Evolutionary conservation across 225 moss, liverwort and hornwort species (phyloP), one percentile per base, ranked within the genome.

Genomic region (Sphagnum contortum): DNA sequence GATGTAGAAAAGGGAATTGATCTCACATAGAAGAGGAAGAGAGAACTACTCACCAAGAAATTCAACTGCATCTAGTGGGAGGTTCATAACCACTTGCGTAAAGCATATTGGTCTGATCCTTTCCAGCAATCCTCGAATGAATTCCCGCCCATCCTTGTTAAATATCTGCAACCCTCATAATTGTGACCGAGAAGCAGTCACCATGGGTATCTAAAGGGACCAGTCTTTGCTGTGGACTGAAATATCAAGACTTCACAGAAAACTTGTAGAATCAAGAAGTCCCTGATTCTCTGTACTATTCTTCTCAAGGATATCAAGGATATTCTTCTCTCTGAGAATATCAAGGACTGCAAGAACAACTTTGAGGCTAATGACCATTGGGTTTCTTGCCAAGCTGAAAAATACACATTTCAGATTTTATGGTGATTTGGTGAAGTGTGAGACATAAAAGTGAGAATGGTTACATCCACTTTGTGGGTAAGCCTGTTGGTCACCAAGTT

Each of bases 41-140:
- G 29, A 29, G 29, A 29, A 29, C 29, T 29, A 29, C 29, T 29
- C 70, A 91, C 92, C 92, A 58, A 96, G 76, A 50, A 90, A 85
- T 48, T 96, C 88, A 10, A 78, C 84, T 75, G 81, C 74, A 55
- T 82, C 81, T 12, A 78, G 60, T 50, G 95, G 95, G 70, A 92
- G 79, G 67, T 88, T 92, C 92, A 96, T 92, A 68, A 92, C 75
- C 68, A 92, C 74, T 77, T 92, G 92, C 49, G 95, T 88, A 47
- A 92, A 68, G 8, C 69, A 72, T 66, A 85, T 69, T 46, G 89
- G 82, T 66, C 78, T 70, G 3, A 77, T 68, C 47, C 73, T 64
- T 60, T 70, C 61, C 70, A 92, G 60, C 59, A 96, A 56, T 9
- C 72, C 77, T 10, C 71, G 70, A 60, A 96, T 67, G 71, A 90